Conservation (phyloP, 2,329 filamentous ascomycete species). For the Dothideomycetidae sp. region DNA sequence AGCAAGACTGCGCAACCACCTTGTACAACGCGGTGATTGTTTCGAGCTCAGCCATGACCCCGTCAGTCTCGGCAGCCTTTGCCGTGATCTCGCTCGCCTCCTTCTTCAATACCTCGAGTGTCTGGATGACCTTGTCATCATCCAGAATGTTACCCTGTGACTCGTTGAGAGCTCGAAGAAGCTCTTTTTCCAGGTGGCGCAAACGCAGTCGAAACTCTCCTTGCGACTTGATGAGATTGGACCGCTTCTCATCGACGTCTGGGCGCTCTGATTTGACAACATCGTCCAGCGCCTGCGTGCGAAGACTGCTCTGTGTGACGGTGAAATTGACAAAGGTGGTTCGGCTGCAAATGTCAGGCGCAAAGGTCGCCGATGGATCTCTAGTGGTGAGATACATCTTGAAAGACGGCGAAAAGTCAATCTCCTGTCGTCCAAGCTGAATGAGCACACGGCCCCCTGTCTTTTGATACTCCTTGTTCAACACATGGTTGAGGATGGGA, state of each 20-base stretch:
- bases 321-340: conserved; percentile 99
- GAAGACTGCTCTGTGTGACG: conserved; percentile 94
- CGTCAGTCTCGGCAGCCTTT: conserved; percentile 94
- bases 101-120: conserved; percentile 91
- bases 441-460: conserved; percentile 96
- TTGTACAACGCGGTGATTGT: conserved; percentile 90
- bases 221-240: conserved; percentile 96
- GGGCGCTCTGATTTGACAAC: conserved; percentile 95
- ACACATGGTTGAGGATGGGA: conserved; percentile 91
- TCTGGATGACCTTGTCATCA: conserved; percentile 96
- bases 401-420: conserved; percentile 96
- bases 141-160: conserved; percentile 96
- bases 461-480: conserved; percentile 99
- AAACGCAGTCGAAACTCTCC: conserved; percentile 99
- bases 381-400: conserved; percentile 88
- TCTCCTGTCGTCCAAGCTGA: conserved; percentile 95
- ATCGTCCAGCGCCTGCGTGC: conserved; percentile 94
- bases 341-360: conserved; percentile 92
- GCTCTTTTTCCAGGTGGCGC: conserved; percentile 81
- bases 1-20: conserved; percentile 85
- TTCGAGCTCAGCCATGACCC: conserved; percentile 96
- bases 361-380: conserved; percentile 89
- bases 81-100: conserved; percentile 90
- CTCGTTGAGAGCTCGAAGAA: conserved; percentile 90
- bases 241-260: conserved; percentile 89